A percentile compares a stretch with the other conserved stretches of the same genome.
Conservation (phyloP, 805 yeast genomes). For the Candida koratica region DNA sequence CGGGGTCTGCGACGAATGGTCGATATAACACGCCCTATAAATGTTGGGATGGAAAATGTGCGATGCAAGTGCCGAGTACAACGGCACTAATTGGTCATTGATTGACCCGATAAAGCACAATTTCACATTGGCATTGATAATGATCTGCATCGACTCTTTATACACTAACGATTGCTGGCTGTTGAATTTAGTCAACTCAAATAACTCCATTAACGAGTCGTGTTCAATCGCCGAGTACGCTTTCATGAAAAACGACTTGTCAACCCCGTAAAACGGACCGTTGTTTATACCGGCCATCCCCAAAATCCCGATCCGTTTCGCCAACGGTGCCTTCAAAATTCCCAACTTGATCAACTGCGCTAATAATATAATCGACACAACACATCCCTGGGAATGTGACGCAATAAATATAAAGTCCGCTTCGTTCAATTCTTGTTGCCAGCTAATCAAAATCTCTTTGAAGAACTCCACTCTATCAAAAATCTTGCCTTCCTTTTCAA, state of each 20-base stretch:
- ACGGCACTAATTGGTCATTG: conserved; percentile 91
- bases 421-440: conserved; percentile 52
- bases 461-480: conserved; percentile 82
- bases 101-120: conserved; percentile 81
- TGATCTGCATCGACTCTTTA: conserved; percentile 58
- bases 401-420: conserved; percentile 92
- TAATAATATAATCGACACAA: conserved; percentile 78
- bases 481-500: conserved; percentile 91
- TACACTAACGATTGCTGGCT: conserved; percentile 70
- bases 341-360: conserved; percentile 65
- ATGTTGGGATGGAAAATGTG: conserved; percentile 88
- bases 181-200: conserved; percentile 78
- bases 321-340: conserved; percentile 34
- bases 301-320: conserved; percentile 60
- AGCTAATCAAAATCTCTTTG: conserved; percentile 63
- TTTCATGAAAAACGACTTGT: conserved; percentile 74
- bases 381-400: conserved; percentile 94
- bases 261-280: conserved; percentile 92
- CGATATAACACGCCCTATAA: conserved; percentile 84
- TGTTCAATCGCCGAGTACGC: conserved; percentile 90
- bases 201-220: conserved; percentile 79
- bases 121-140: conserved; percentile 70
- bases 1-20: conserved; percentile 75
- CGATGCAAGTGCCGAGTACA: conserved; percentile 80
- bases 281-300: conserved; percentile 96